These are phyloP conservation scores for Euphrasia confusa DNA, from an alignment of 257 asterid genomes.

Conservation along the genomic window DNA sequence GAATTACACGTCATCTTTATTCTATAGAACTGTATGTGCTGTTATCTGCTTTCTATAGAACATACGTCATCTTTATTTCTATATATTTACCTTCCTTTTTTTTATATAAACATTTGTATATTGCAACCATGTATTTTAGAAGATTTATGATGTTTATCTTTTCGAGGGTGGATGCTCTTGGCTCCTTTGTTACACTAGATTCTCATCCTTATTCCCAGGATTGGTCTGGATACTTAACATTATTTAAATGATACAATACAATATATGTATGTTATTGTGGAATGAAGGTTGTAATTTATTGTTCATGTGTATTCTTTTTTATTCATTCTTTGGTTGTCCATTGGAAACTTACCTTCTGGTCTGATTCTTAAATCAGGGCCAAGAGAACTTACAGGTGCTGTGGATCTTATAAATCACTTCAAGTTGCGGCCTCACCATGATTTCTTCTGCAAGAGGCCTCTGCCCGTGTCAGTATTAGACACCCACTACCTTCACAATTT, in stretches of 20 bases:
- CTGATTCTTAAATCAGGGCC: constrained; percentile 57
- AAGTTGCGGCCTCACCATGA: constrained; percentile 80
- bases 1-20: no score
- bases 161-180: no score
- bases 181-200: no score
- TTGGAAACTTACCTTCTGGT: constrained; percentile 23
- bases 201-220: no score
- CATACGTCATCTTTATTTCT: no score
- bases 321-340: constrained; percentile 16
- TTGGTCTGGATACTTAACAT: constrained; percentile 1
- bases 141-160: no score
- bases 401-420: constrained; percentile 83
- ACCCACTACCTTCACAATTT: constrained; percentile 91
- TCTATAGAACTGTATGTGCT: no score
- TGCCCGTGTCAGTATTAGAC: constrained; percentile 77
- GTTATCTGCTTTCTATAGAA: no score
- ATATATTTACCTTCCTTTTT: no score
- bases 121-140: no score
- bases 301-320: constrained; percentile 3
- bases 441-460: constrained; percentile 89
- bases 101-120: no score
- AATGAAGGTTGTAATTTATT: constrained; percentile 14
- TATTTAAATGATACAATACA: not conserved
- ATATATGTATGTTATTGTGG: not conserved
- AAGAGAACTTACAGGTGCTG: constrained; percentile 93